Conservation (phyloP, 2,329 filamentous ascomycete genomes). For the Neonectria magnoliae region DNA sequence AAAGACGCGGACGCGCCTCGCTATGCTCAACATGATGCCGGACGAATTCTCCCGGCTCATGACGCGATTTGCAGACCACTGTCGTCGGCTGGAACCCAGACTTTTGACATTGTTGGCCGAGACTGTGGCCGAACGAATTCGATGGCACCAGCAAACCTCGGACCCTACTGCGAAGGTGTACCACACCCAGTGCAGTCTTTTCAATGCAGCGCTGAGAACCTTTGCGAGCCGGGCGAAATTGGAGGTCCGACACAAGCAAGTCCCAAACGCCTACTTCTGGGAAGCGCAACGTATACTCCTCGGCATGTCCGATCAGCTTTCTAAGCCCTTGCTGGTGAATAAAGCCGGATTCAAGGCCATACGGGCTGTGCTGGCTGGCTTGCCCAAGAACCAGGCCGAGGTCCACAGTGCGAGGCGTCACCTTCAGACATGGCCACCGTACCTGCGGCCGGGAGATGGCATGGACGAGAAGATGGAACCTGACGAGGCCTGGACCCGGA, state of each 20-base stretch:
- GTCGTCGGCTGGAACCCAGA: slow-evolving; percentile 47
- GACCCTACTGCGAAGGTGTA: slow-evolving; percentile 35
- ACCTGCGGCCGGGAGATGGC: slow-evolving; percentile 65
- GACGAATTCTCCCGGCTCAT: slow-evolving; percentile 40
- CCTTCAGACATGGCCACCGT: slow-evolving; percentile 68
- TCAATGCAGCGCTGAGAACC: slow-evolving; percentile 44
- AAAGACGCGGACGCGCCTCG: slow-evolving; percentile 15
- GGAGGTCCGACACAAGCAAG: slow-evolving; percentile 36
- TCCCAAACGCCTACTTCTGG: slow-evolving; percentile 57
- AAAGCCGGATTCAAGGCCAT: slow-evolving; percentile 64
- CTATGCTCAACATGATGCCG: slow-evolving; percentile 31
- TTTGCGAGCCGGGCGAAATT: slow-evolving; percentile 41
- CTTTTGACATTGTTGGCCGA: slow-evolving; percentile 46
- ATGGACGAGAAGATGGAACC: slow-evolving; percentile 64
- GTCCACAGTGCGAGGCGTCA: slow-evolving; percentile 59
- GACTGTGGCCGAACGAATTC: slow-evolving; percentile 42
- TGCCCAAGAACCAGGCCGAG: slow-evolving; percentile 64
- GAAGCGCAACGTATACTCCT: slow-evolving; percentile 65
- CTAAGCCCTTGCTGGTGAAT: slow-evolving; percentile 61
- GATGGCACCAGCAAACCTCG: slow-evolving; percentile 26
- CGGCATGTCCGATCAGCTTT: slow-evolving; percentile 59
- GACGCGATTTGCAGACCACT: slow-evolving; percentile 44
- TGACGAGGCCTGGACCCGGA: slow-evolving; percentile 64
- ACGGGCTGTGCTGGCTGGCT: slow-evolving; percentile 61
- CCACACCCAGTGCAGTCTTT: slow-evolving; percentile 44